Percentiles rank a stretch among this genome's conserved stretches.
phyloP scores from a whole-genome alignment of 2,329 filamentous ascomycete species.

The Xylaria sp. region DNA sequence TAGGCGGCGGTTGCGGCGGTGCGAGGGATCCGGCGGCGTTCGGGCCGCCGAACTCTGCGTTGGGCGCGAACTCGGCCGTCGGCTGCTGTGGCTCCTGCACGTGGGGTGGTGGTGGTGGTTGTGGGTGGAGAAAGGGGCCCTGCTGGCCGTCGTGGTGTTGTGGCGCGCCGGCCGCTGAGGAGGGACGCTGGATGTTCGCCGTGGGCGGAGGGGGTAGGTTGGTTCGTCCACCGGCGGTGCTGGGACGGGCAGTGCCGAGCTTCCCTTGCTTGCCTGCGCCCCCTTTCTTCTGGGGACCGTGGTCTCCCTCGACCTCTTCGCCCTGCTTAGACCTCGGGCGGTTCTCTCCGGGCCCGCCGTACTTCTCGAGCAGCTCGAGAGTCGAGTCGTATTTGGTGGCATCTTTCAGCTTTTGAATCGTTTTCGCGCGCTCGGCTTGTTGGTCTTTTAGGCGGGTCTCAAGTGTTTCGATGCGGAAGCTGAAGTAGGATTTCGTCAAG shows the following conservation, averaged over 20 bases:
- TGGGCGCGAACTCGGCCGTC: constrained; percentile 72
- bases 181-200: constrained; percentile 60
- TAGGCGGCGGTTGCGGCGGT: constrained; percentile 17
- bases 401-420: constrained; percentile 91
- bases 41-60: constrained; percentile 59
- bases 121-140: constrained; percentile 16
- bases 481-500: constrained; percentile 70
- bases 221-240: constrained; percentile 44
- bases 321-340: constrained; percentile 39
- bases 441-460: constrained; percentile 72
- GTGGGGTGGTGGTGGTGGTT: constrained; percentile 26
- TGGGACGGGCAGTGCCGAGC: constrained; percentile 27
- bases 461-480: constrained; percentile 74
- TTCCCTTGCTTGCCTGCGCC: constrained; percentile 34
- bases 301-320: constrained; percentile 23
- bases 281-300: constrained; percentile 26
- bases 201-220: constrained; percentile 61
- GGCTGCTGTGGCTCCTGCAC: constrained; percentile 38
- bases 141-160: constrained; percentile 13
- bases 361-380: constrained; percentile 89
- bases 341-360: constrained; percentile 69
- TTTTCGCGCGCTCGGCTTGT: constrained; percentile 77
- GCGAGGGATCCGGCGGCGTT: too few relatives aligned
- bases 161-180: constrained; percentile 36
- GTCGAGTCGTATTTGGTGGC: constrained; percentile 97